Evolutionary conservation across 1,284 basidiomycete species (phyloP).

Genomic region (Pseudozyma thailandica): DNA sequence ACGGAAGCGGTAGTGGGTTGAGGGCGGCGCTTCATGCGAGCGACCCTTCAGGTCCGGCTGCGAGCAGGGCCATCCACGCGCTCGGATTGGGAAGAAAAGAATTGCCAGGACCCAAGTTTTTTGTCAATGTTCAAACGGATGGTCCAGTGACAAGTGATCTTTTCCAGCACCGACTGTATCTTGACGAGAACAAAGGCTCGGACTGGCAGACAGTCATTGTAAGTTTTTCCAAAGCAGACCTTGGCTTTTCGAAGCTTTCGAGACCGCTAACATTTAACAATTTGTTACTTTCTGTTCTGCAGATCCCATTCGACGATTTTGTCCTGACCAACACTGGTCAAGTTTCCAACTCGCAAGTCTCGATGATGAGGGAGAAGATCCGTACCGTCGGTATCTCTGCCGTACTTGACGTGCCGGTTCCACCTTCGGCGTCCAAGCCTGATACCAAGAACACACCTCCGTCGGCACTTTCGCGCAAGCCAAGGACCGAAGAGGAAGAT

Average conservation of each 20-base stretch:
- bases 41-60: slow-evolving; percentile 48
- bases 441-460: slow-evolving; percentile 36
- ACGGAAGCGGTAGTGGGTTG: slow-evolving; percentile 15
- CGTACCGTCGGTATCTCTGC: slow-evolving; percentile 82
- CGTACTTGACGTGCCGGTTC: slow-evolving; percentile 55
- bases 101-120: slow-evolving; percentile 68
- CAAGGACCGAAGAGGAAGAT: slow-evolving; percentile 11
- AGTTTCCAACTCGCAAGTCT: slow-evolving; percentile 74
- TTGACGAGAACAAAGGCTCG: slow-evolving; percentile 75
- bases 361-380: slow-evolving; percentile 80
- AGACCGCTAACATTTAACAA: slow-evolving; percentile 4
- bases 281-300: background rate
- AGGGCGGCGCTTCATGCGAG: slow-evolving; percentile 56
- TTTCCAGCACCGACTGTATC: slow-evolving; percentile 88
- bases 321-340: slow-evolving; percentile 85
- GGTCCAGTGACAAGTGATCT: slow-evolving; percentile 75
- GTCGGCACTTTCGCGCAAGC: slow-evolving; percentile 18
- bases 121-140: slow-evolving; percentile 88
- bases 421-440: slow-evolving; percentile 31
- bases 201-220: slow-evolving; percentile 87
- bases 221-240: slow-evolving; percentile 54
- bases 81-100: slow-evolving; percentile 49
- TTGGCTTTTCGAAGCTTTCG: background rate
- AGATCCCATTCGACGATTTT: slow-evolving; percentile 85
- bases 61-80: slow-evolving; percentile 56